Evolutionary conservation across 306 rosid species (phyloP), one percentile per base, ranked within the genome.

Genomic region (Prinsepia uniflora): DNA sequence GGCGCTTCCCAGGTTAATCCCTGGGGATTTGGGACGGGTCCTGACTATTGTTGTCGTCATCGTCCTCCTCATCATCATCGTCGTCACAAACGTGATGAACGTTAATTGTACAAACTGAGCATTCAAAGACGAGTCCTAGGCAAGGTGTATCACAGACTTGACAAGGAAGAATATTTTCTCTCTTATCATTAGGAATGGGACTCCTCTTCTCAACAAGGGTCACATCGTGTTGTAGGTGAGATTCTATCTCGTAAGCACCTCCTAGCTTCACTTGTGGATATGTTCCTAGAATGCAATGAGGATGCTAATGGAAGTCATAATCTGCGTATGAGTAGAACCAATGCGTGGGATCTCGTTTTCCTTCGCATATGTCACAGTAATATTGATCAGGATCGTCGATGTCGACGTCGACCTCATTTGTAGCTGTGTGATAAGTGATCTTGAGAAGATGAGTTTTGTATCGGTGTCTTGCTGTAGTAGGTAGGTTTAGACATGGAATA

Each of bases 251-350:
- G 70, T 14, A 65, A 6, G 43, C 4, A 8, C 22, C 30, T 14
- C 41, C 54, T 44, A 65, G 8, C 69, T 65, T 65, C 40, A 65
- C 54, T 44, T 65, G 42, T 1, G n/a, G 54, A 44, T 43, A 65
- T 54, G n/a, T 64, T 17, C 55, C 42, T 13, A 65, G 0, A 65
- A 46, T 8, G 24, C 42, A 65, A 7, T 45, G 10, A 65, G 14
- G 40, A 65, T 45, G 55, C 4, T 40, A 45, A 11, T 65, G 20
- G 6, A 65, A 65, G 55, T 22, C 55, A 10, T 40, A 45, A 7
- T 19, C 7, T 4, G 7, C 0, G 42, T 41, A 65, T 39, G 4
- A 47, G 54, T 65, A 65, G 41, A 44, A 65, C 70, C 70, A 45
- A 3, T 65, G 70, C 4, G 3, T 13, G 22, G 42, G 20, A 46